phyloP scores from a whole-genome alignment of 306 rosid genomes.

The Notholithocarpus densiflorus region DNA sequence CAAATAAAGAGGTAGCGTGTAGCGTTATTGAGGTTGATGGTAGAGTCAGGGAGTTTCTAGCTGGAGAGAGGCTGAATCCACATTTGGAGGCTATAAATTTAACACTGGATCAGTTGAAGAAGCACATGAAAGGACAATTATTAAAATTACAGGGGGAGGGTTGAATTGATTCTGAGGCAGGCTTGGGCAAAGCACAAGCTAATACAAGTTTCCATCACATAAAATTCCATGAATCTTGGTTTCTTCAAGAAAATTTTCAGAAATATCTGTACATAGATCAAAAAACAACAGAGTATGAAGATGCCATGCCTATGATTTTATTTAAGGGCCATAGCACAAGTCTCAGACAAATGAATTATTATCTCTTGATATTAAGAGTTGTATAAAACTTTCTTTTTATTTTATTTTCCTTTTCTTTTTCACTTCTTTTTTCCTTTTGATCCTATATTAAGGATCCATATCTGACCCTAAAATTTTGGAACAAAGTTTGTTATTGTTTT shows the following conservation, averaged over 20 bases:
- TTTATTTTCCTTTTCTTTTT: too few species aligned
- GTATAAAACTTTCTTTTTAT: too few species aligned
- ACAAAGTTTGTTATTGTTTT: too few species aligned
- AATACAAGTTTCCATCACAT: background rate
- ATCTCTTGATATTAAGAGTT: too few species aligned
- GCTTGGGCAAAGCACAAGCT: background rate
- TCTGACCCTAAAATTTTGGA: too few species aligned
- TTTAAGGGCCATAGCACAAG: background rate
- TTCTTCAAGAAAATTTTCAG: too few species aligned
- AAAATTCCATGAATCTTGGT: background rate
- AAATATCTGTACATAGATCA: background rate
- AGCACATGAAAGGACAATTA: slow-evolving; percentile 52
- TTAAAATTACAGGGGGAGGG: slow-evolving; percentile 1
- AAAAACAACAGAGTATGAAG: background rate
- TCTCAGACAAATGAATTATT: too few species aligned
- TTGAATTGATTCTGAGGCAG: background rate
- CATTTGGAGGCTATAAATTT: slow-evolving; percentile 27
- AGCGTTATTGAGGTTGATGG: slow-evolving; percentile 62
- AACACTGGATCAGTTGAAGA: slow-evolving; percentile 45
- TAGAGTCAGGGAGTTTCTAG: slow-evolving; percentile 49
- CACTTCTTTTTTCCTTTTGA: too few species aligned
- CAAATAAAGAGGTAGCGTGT: slow-evolving; percentile 55
- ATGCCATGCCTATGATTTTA: background rate
- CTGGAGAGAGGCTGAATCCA: slow-evolving; percentile 36
- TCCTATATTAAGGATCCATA: too few species aligned